Percentiles rank a stretch among this genome's conserved stretches.
phyloP scores from a whole-genome alignment of 805 yeast species.

The Blastobotrys attinorum region DNA sequence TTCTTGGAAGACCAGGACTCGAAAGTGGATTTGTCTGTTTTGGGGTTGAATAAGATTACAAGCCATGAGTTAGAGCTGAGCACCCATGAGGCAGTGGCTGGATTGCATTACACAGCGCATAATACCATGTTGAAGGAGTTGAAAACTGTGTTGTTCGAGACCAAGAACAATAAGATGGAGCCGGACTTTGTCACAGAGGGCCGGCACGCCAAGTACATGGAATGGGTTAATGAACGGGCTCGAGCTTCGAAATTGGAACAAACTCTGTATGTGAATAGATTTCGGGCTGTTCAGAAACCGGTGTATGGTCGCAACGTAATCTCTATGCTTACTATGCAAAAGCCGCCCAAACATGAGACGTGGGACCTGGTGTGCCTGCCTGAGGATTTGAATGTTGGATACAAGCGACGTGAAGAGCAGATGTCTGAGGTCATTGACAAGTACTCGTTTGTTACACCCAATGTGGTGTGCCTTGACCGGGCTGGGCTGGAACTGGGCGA shows the following conservation, averaged over 20 bases:
- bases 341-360: not conserved
- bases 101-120: constrained; percentile 6
- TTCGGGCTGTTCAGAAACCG: constrained; percentile 60
- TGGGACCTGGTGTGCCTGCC: constrained; percentile 3
- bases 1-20: constrained; percentile 25
- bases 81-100: constrained; percentile 16
- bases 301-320: constrained; percentile 57
- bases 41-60: constrained; percentile 54
- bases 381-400: constrained; percentile 14
- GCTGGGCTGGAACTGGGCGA: constrained; percentile 13
- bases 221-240: constrained; percentile 44
- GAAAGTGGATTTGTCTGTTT: constrained; percentile 42
- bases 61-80: constrained; percentile 9
- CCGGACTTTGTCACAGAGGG: constrained; percentile 29
- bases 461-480: constrained; percentile 70
- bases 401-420: constrained; percentile 10
- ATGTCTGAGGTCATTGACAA: constrained; percentile 13
- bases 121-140: constrained; percentile 11
- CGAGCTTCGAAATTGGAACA: constrained; percentile 49
- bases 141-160: constrained; percentile 7
- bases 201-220: constrained; percentile 51
- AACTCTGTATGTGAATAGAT: constrained; percentile 49
- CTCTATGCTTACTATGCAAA: constrained; percentile 28
- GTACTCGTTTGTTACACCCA: constrained; percentile 82
- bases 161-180: constrained; percentile 14